These are phyloP conservation scores for Nannizziopsis arthrosporioides DNA, from an alignment of 2,329 filamentous ascomycete species.

Conservation along the genomic window DNA sequence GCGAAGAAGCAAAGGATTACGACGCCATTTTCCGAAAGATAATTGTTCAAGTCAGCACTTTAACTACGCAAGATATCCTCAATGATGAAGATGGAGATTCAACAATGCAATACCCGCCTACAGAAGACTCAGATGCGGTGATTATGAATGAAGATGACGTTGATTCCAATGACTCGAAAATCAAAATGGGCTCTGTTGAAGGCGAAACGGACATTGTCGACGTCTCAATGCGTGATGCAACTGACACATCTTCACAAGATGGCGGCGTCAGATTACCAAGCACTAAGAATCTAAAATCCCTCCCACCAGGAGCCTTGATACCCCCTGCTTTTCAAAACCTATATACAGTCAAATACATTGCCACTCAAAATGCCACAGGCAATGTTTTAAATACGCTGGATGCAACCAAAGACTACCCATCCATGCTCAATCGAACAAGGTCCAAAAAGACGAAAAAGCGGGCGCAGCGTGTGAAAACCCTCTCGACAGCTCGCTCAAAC, in stretches of 20 bases:
- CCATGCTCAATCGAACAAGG: slow-evolving; percentile 38
- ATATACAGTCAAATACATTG: slow-evolving; percentile 64
- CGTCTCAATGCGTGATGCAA: slow-evolving; percentile 65
- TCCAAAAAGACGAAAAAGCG: slow-evolving; percentile 20
- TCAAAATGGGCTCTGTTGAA: slow-evolving; percentile 67
- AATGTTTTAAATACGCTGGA: slow-evolving; percentile 57
- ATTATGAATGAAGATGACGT: slow-evolving; percentile 50
- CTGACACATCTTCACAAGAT: slow-evolving; percentile 26
- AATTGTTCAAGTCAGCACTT: slow-evolving; percentile 59
- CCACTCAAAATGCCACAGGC: slow-evolving; percentile 49
- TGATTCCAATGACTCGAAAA: slow-evolving; percentile 56
- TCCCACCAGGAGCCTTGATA: slow-evolving; percentile 47
- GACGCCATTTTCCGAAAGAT: slow-evolving; percentile 71
- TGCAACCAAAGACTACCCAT: slow-evolving; percentile 48
- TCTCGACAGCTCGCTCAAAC: slow-evolving; percentile 11
- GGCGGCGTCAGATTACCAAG: slow-evolving; percentile 17
- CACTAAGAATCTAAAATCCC: slow-evolving; percentile 30
- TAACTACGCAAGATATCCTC: slow-evolving; percentile 60
- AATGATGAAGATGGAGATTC: slow-evolving; percentile 38
- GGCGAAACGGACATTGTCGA: slow-evolving; percentile 87
- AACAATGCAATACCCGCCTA: slow-evolving; percentile 40
- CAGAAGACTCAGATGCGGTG: slow-evolving; percentile 56
- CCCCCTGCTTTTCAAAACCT: slow-evolving; percentile 54
- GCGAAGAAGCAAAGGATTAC: slow-evolving; percentile 57
- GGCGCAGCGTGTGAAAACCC: slow-evolving; percentile 13